A percentile compares a stretch with the other conserved stretches of the same genome.
Conservation (phyloP, 345 rosid genomes). For the Corchorus capsularis region DNA sequence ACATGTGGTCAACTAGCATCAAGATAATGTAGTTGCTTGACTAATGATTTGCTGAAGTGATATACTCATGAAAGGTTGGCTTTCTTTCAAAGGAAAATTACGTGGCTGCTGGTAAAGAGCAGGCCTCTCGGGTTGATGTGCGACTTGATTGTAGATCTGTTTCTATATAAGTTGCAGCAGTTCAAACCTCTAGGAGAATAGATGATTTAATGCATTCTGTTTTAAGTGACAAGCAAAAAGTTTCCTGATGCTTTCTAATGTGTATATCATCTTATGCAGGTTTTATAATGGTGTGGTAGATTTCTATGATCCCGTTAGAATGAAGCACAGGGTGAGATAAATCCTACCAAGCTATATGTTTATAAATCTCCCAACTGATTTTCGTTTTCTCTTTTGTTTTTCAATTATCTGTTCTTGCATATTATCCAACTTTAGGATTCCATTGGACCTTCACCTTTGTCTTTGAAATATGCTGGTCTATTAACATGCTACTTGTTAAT, state of each 20-base stretch:
- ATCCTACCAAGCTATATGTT: constrained; percentile 10
- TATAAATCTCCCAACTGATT: too few species aligned
- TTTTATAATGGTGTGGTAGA: constrained; percentile 66
- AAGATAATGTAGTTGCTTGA: background rate
- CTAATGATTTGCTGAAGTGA: background rate
- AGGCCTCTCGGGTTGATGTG: background rate
- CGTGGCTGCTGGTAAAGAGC: background rate
- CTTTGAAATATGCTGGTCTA: background rate
- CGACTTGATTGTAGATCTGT: background rate
- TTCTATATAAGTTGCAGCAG: background rate
- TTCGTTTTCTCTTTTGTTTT: background rate
- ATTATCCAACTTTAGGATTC: background rate
- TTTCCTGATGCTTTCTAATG: constrained; percentile 24
- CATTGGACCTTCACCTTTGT: background rate
- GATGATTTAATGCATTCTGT: background rate
- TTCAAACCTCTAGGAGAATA: background rate
- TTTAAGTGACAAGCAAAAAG: background rate
- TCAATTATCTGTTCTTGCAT: background rate
- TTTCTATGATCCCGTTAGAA: constrained; percentile 44
- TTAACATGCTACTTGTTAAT: background rate
- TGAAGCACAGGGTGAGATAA: constrained; percentile 62
- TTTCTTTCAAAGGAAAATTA: background rate
- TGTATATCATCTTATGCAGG: constrained; percentile 35
- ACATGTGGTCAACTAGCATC: background rate
- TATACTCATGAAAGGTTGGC: background rate